Evolutionary conservation across 1,284 basidiomycete genomes (phyloP).

Genomic region (Ganoderma multipileum): DNA sequence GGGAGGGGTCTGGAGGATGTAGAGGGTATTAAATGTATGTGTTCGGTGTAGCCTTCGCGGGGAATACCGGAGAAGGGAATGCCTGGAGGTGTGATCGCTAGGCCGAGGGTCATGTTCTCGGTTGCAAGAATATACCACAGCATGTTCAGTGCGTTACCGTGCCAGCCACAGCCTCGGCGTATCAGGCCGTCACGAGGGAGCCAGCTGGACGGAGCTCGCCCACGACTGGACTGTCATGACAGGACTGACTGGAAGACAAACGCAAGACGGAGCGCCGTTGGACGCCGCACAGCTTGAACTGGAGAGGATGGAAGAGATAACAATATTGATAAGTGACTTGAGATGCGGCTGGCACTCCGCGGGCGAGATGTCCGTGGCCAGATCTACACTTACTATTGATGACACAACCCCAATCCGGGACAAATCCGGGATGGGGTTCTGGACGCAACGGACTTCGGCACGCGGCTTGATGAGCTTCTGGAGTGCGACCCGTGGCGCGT

Average conservation of each 20-base stretch:
- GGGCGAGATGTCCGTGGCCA: not conserved
- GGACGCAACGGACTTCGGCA: not conserved
- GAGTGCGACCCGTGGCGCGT: not conserved
- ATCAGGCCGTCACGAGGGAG: constrained; percentile 27
- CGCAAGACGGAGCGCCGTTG: constrained; percentile 8
- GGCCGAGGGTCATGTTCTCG: constrained; percentile 30
- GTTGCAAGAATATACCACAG: constrained; percentile 27
- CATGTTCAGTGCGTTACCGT: constrained; percentile 12
- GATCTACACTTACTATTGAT: not conserved
- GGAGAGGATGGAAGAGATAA: constrained; percentile 1
- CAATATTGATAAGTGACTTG: not conserved
- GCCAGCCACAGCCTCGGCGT: constrained; percentile 30
- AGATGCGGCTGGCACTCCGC: not conserved
- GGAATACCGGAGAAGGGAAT: constrained; percentile 35
- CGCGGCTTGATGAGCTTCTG: not conserved
- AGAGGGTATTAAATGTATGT: constrained; percentile 24
- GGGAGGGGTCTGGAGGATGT: constrained; percentile 10
- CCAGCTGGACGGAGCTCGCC: constrained; percentile 27
- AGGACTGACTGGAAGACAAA: constrained; percentile 11
- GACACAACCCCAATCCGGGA: not conserved
- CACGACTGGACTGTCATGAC: constrained; percentile 19
- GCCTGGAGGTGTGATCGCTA: constrained; percentile 29
- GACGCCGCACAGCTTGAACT: not conserved
- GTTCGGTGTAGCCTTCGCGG: constrained; percentile 34
- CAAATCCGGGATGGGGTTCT: constrained; percentile 1